Evolutionary conservation across 179 eudicot genomes (phyloP).

Genomic region (Amaranthus tricolor): DNA sequence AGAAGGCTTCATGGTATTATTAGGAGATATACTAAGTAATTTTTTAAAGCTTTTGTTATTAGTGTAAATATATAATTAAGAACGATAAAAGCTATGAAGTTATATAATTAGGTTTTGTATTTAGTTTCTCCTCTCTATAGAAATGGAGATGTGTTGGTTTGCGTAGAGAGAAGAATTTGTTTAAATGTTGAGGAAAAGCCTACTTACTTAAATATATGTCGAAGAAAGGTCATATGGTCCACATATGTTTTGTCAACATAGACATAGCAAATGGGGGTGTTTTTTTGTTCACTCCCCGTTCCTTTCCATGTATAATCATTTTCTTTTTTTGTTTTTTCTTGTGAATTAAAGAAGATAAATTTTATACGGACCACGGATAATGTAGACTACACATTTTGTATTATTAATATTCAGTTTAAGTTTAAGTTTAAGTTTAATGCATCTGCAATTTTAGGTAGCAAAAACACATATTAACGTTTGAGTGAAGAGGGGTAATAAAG

Average conservation of each 20-base stretch:
- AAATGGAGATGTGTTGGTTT: slow-evolving; percentile 6
- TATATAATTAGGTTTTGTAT: too few relatives aligned
- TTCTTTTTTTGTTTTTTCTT: not conserved
- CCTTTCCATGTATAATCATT: not conserved
- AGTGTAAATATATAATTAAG: not conserved
- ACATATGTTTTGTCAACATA: slow-evolving; percentile 9
- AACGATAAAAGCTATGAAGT: not conserved
- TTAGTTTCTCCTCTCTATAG: not conserved
- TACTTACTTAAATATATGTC: slow-evolving; percentile 7
- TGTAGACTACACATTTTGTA: not conserved
- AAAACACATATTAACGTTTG: not conserved
- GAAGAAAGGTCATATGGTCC: slow-evolving; percentile 10
- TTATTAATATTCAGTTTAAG: too few relatives aligned
- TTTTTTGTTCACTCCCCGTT: slow-evolving; percentile 16
- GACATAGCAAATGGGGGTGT: slow-evolving; percentile 32
- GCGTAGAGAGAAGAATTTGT: not conserved
- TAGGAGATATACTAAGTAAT: not conserved
- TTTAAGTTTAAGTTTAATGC: not conserved
- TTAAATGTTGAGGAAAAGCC: not conserved
- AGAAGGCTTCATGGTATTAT: slow-evolving; percentile 15
- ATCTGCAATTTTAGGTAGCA: not conserved
- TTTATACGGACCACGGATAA: too few relatives aligned
- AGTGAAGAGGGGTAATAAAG: not conserved
- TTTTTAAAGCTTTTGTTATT: not conserved
- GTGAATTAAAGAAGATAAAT: not conserved